phyloP scores from a whole-genome alignment of 345 rosid species.

The Mallotus nudiflorus region DNA sequence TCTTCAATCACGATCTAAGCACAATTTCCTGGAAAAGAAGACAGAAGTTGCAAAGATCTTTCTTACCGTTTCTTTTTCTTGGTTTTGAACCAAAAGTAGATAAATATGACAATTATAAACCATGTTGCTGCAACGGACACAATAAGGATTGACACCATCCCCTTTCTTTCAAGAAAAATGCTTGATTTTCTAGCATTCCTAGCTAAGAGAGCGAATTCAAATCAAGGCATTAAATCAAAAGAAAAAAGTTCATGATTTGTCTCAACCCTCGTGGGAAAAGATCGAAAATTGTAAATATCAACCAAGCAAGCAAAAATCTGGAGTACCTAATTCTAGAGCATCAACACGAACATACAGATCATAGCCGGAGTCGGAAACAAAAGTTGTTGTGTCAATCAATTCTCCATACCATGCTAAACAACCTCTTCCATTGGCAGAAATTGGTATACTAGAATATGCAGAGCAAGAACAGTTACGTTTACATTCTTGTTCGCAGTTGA shows the following conservation, averaged over 20 bases:
- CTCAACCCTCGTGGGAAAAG: too few species aligned
- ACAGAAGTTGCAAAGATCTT: too few species aligned
- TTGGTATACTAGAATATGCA: constrained; percentile 8
- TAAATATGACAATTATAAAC: constrained; percentile 12
- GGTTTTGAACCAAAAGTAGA: constrained; percentile 22
- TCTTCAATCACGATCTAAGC: too few species aligned
- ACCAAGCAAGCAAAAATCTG: not conserved
- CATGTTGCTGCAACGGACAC: constrained; percentile 6
- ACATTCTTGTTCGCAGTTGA: constrained; percentile 8
- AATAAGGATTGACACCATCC: constrained; percentile 17
- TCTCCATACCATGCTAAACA: constrained; percentile 19
- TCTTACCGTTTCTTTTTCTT: constrained; percentile 41
- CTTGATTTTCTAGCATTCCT: constrained; percentile 16
- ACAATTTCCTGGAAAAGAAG: too few species aligned
- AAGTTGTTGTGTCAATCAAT: not conserved
- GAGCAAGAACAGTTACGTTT: constrained; percentile 12
- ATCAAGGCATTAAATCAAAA: too few species aligned
- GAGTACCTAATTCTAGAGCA: constrained; percentile 1
- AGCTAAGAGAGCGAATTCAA: constrained; percentile 17
- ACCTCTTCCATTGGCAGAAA: not conserved
- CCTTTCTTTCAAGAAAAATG: constrained; percentile 28
- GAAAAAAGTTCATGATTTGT: too few species aligned
- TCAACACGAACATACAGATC: constrained; percentile 10
- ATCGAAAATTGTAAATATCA: too few species aligned
- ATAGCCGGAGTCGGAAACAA: not conserved